Percentiles rank a stretch among this genome's conserved stretches.
Evolutionary conservation across 2,329 filamentous ascomycete species (phyloP).

Genomic region (Neonectria punicea): DNA sequence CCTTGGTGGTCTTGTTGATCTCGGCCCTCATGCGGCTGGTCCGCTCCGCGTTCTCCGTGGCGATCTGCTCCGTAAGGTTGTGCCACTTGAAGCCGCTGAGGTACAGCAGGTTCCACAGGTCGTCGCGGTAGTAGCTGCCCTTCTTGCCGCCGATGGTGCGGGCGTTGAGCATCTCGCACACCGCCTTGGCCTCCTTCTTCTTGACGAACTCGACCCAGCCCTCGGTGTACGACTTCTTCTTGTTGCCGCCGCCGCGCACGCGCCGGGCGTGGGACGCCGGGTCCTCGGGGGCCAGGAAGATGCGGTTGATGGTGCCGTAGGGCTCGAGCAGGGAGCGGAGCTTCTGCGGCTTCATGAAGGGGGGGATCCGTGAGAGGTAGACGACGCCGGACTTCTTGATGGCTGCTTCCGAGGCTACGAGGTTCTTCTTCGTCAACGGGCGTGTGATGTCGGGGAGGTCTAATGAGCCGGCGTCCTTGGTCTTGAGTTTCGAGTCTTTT

Average conservation of each 20-base stretch:
- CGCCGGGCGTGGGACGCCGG: slow-evolving; percentile 72
- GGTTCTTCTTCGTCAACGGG: slow-evolving; percentile 73
- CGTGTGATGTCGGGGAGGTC: slow-evolving; percentile 61
- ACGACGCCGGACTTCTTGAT: slow-evolving; percentile 81
- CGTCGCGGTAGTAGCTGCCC: slow-evolving; percentile 83
- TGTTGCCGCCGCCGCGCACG: slow-evolving; percentile 80
- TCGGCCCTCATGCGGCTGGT: slow-evolving; percentile 80
- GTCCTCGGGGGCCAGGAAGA: slow-evolving; percentile 84
- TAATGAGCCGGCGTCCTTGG: slow-evolving; percentile 44
- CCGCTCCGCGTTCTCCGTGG: slow-evolving; percentile 83
- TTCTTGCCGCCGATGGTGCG: slow-evolving; percentile 86
- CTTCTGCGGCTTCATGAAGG: slow-evolving; percentile 88
- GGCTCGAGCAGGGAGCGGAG: slow-evolving; percentile 78
- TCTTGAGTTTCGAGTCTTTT: slow-evolving; percentile 39
- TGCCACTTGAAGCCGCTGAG: slow-evolving; percentile 87
- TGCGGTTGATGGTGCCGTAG: slow-evolving; percentile 79
- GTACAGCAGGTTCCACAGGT: slow-evolving; percentile 87
- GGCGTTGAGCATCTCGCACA: slow-evolving; percentile 80
- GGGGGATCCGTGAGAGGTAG: slow-evolving; percentile 85
- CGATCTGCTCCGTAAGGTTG: slow-evolving; percentile 79
- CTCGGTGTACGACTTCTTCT: slow-evolving; percentile 83
- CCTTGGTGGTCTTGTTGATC: slow-evolving; percentile 77
- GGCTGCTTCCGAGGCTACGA: slow-evolving; percentile 71
- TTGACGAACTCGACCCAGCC: slow-evolving; percentile 86
- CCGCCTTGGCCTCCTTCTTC: slow-evolving; percentile 82